Evolutionary conservation across 331 rosid species (phyloP).

Genomic region (Malus hybrid): DNA sequence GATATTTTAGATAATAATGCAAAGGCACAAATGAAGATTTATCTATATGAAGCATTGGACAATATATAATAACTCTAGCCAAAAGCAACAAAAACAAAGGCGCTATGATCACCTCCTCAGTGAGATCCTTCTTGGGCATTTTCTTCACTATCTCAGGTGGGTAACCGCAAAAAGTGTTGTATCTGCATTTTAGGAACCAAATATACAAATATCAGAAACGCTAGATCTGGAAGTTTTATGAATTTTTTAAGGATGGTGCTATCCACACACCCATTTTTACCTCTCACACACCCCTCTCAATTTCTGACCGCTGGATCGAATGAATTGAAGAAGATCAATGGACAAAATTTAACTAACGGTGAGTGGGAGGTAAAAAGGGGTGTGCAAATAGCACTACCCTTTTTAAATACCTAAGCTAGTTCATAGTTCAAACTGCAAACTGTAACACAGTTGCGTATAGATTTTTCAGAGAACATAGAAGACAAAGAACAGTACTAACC

Average conservation of each 20-base stretch:
- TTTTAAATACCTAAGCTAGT: background rate
- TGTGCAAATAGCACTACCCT: background rate
- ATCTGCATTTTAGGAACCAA: slow-evolving; percentile 48
- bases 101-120: slow-evolving; percentile 75
- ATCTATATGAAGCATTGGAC: background rate
- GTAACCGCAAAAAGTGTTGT: slow-evolving; percentile 85
- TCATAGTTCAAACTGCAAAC: too few relatives aligned
- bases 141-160: slow-evolving; percentile 98
- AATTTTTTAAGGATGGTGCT: background rate
- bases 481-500: slow-evolving; percentile 33
- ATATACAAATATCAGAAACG: slow-evolving; percentile 21
- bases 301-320: too few relatives aligned
- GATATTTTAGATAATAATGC: slow-evolving; percentile 12
- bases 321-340: too few relatives aligned
- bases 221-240: background rate
- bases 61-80: slow-evolving; percentile 1
- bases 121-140: slow-evolving; percentile 98
- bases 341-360: too few relatives aligned
- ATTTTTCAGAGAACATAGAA: background rate
- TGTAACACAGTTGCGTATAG: background rate
- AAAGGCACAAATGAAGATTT: background rate
- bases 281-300: too few relatives aligned
- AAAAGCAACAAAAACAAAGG: background rate
- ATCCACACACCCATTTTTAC: too few relatives aligned
- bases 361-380: too few relatives aligned